Evolutionary conservation across 306 rosid genomes (phyloP), one percentile per base, ranked within the genome.

Genomic region (Betula pendula): DNA sequence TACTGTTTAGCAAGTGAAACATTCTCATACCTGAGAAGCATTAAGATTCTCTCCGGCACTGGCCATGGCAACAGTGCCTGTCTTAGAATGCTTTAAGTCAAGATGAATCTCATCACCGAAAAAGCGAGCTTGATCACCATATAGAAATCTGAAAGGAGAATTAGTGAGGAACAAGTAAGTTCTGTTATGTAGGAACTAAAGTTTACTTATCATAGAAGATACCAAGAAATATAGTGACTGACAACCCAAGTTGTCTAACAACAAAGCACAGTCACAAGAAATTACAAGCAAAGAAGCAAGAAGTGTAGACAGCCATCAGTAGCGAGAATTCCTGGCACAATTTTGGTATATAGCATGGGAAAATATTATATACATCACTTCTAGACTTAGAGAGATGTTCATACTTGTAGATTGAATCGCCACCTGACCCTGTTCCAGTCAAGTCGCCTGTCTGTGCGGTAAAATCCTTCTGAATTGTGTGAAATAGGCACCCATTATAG

Each of bases 371-470:
- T 12, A 6, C 17, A 55, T 45, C 49, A 55, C 25, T 55, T 55
- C 31, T 24, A 22, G 17, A 25, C 16, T 38, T 4, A n/a, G 9
- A 40, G 14, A 66, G 70, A 66, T 19, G 29, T 70, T 40, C 56
- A 55, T 83, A 94, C 98, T 86, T 92, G 87, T 89, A 95, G 31
- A 95, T 55, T 8, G 96, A 92, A 80, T 95, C 93, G 2, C 97
- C 97, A 40, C 88, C 91, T 2, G 89, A 80, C 11, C 97, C 92
- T 0, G 91, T 84, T 31, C 94, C 97, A 44, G 97, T 92, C 17
- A 97, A 97, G 45, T 95, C 99, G 11, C 97, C 97, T 22, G 97
- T 87, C 75, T 92, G 99, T n/a, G 99, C 97, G 8, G 94, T 95
- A 76, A 92, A 95, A 80, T 95, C 97, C 88, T 90, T 95, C 80